These are phyloP conservation scores for Starmerella scarabaei DNA, from an alignment of 805 yeast species.

Conservation along the genomic window DNA sequence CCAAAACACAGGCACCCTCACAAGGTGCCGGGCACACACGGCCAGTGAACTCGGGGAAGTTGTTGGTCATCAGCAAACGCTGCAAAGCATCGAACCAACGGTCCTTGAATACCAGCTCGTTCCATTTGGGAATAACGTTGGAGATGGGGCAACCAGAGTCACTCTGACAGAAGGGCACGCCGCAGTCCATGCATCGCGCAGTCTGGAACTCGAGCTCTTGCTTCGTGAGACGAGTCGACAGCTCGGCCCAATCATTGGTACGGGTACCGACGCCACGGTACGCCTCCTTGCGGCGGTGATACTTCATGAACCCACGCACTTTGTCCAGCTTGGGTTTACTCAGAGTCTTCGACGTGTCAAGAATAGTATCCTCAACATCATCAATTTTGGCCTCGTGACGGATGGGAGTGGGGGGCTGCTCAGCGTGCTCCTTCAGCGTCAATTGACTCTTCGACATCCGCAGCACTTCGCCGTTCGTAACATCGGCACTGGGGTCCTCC, in stretches of 20 bases:
- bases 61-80: conserved; percentile 85
- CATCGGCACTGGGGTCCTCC: conserved; percentile 75
- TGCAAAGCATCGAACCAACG: conserved; percentile 91
- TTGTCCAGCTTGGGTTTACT: conserved; percentile 53
- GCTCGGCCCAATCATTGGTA: conserved; percentile 83
- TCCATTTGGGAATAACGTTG: conserved; percentile 95
- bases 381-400: conserved; percentile 63
- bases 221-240: conserved; percentile 65
- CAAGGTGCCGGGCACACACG: conserved; percentile 99
- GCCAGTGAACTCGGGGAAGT: conserved; percentile 97
- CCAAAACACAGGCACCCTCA: conserved; percentile 91
- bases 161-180: conserved; percentile 96
- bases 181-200: conserved; percentile 99
- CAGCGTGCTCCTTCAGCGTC: conserved; percentile 14
- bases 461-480: conserved; percentile 78
- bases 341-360: conserved; percentile 52
- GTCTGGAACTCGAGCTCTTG: conserved; percentile 84
- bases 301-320: conserved; percentile 84
- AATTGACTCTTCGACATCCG: conserved; percentile 24
- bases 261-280: conserved; percentile 69
- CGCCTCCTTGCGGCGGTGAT: conserved; percentile 74
- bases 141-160: conserved; percentile 98
- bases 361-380: conserved; percentile 81
- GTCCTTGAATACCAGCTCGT: conserved; percentile 87
- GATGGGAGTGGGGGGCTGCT: not conserved